These are phyloP conservation scores for Leishmania amazonensis DNA, from an alignment of 208 protist genomes.

Conservation along the genomic window DNA sequence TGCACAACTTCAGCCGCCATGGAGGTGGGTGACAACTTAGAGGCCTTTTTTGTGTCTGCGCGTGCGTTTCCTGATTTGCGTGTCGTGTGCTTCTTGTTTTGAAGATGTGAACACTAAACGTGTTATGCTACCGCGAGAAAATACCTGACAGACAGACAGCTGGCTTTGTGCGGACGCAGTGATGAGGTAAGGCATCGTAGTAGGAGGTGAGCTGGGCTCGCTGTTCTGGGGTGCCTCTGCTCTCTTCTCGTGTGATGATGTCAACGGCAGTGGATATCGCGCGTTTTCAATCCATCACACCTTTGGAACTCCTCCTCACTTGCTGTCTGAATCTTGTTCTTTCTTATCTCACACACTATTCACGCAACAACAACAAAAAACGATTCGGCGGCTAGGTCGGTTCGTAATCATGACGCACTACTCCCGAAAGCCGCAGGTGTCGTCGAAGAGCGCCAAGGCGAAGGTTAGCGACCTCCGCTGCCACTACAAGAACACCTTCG, in stretches of 20 bases:
- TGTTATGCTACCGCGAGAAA: not conserved
- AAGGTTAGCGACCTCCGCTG: slow-evolving; percentile 92
- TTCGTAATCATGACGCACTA: slow-evolving; percentile 83
- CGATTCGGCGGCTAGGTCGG: slow-evolving; percentile 56
- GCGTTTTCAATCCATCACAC: not conserved
- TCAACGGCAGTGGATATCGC: not conserved
- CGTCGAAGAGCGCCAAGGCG: slow-evolving; percentile 86
- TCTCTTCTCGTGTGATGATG: not conserved
- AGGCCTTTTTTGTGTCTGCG: not conserved
- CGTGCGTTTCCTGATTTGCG: not conserved
- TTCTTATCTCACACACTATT: not conserved
- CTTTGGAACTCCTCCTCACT: not conserved
- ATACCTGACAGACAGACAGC: too few species aligned
- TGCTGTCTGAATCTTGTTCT: not conserved
- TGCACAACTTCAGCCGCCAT: not conserved
- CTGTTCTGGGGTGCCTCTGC: not conserved
- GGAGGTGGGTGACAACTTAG: not conserved
- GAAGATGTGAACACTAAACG: not conserved
- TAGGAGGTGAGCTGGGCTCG: not conserved
- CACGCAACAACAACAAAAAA: not conserved
- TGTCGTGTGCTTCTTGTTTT: not conserved
- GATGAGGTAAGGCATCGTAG: not conserved
- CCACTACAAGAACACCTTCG: slow-evolving; percentile 96
- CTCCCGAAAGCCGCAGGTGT: slow-evolving; percentile 91
- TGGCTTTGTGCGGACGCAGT: not conserved